Evolutionary conservation across 805 yeast species (phyloP).

Genomic region (Trichomonascus vanleenenianus): DNA sequence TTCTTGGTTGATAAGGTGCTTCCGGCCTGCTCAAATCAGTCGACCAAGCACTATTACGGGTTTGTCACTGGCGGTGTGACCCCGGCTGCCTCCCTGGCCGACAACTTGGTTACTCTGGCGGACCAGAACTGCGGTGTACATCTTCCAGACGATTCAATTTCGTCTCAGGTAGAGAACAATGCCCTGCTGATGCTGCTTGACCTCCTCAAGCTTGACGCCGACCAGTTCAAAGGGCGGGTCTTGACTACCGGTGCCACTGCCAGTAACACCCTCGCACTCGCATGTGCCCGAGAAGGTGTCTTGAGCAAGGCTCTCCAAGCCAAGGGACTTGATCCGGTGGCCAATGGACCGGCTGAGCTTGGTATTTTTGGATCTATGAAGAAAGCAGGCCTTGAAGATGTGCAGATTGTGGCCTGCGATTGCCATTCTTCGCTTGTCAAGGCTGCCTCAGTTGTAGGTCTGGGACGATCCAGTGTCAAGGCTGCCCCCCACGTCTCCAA

Average conservation of each 20-base stretch:
- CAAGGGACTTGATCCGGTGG: background rate
- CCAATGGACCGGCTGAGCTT: constrained; percentile 9
- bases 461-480: constrained; percentile 14
- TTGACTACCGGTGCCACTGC: constrained; percentile 23
- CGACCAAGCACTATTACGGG: constrained; percentile 16
- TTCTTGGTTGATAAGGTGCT: constrained; percentile 7
- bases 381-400: constrained; percentile 8
- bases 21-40: constrained; percentile 16
- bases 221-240: constrained; percentile 11
- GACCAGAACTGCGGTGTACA: constrained; percentile 15
- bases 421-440: constrained; percentile 18
- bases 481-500: constrained; percentile 1
- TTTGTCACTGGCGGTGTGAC: constrained; percentile 21
- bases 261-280: constrained; percentile 17
- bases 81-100: constrained; percentile 21
- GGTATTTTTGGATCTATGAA: constrained; percentile 14
- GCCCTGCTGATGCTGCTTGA: constrained; percentile 14
- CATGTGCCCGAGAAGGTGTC: constrained; percentile 14
- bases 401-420: constrained; percentile 12
- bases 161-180: constrained; percentile 8
- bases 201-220: constrained; percentile 11
- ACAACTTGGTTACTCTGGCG: constrained; percentile 12
- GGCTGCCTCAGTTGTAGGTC: constrained; percentile 18
- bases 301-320: background rate
- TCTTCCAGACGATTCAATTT: constrained; percentile 11